Base-by-base conservation (phyloP, 176 grass and related monocot genomes). In the Otatea glauca region DNA sequence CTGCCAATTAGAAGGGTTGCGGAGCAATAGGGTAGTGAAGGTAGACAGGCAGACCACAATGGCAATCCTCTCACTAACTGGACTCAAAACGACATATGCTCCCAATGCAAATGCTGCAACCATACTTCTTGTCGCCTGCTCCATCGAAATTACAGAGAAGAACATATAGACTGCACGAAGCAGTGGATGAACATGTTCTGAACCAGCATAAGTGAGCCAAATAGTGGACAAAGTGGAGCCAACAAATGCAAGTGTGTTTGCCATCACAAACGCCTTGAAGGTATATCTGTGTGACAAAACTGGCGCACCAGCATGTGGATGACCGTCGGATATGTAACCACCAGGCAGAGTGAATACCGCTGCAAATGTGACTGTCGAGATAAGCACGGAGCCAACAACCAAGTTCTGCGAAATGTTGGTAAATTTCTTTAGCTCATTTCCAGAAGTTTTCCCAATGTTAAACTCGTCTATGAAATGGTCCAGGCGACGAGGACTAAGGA, bases 241-340 rank as follows among this genome's bases (percentile, higher is more conserved):
- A 4, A 92, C 82, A 78, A 92, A 92, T 74, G 90, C 82, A 23
- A 92, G 78, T 0, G 86, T 82, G 83, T 92, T 85, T 13, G 90
- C 77, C 83, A 92, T 86, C 50, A 92, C 86, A 43, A 92, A 92
- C 43, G 90, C 86, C 67, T 92, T 92, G 90, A 92, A 92, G 60
- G 86, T 71, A 77, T 92, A 92, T 54, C 83, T 86, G 78, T 88
- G 70, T 16, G 74, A 88, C 12, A 92, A 45, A 79, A 81, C 86
- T 56, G 90, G 90, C 47, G 86, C 79, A 9, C 90, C 89, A 0
- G 77, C 81, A 51, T 91, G 77, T 77, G 81, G 86, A 81, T 91
- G 70, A 20, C 82, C 83, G 54, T 92, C 90, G 0, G 82, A 88
- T 78, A 88, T 86, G 73, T 86, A 69, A 41, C 90, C 87, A 10